phyloP scores from a whole-genome alignment of 371 early-diverging fungal genomes.

The Syncephalastrum racemosum region DNA sequence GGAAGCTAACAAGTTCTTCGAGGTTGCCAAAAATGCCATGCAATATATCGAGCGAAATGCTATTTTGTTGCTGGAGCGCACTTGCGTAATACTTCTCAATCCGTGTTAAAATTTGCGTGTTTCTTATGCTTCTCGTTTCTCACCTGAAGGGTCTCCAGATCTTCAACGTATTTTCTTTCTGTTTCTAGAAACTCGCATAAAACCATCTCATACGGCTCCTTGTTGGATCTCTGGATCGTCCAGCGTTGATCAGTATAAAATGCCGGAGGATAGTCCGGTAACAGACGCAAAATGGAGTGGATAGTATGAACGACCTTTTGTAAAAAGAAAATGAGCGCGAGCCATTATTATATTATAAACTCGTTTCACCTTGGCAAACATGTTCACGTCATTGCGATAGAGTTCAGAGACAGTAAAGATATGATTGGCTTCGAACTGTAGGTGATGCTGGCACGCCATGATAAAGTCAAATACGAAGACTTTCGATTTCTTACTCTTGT shows the following conservation, averaged over 20 bases:
- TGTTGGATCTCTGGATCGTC: conserved; percentile 8
- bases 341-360: background rate
- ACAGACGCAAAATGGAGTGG: too few relatives aligned
- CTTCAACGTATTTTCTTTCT: conserved; percentile 46
- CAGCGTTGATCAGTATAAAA: too few relatives aligned
- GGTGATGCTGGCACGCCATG: conserved; percentile 68
- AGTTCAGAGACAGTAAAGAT: conserved; percentile 85
- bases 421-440: conserved; percentile 69
- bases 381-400: conserved; percentile 91
- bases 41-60: conserved; percentile 70
- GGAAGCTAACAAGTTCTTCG: conserved; percentile 91
- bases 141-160: conserved; percentile 72
- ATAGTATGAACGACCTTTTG: too few relatives aligned
- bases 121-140: background rate
- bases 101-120: background rate
- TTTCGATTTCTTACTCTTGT: conserved; percentile 68
- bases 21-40: conserved; percentile 89
- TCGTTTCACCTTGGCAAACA: conserved; percentile 83
- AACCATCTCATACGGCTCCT: conserved; percentile 82
- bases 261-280: too few relatives aligned
- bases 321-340: background rate
- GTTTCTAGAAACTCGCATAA: conserved; percentile 51
- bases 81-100: conserved; percentile 24
- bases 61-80: conserved; percentile 51
- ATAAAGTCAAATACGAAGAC: conserved; percentile 76